Conservation (phyloP, 257 asterid species). For the Nicotiana tomentosiformis region DNA sequence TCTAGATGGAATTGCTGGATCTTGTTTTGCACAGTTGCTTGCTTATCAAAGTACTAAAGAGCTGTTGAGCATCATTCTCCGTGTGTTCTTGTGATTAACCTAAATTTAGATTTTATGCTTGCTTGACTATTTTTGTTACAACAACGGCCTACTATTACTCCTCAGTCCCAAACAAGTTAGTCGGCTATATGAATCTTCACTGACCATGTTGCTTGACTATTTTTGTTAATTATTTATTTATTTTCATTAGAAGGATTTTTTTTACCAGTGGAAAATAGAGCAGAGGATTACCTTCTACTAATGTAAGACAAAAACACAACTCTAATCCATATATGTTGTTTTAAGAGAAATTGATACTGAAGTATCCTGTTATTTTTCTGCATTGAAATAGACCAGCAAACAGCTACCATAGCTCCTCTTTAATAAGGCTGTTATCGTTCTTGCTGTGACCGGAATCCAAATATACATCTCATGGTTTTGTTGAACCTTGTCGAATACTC, state of each 20-base stretch:
- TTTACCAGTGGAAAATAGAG: not conserved
- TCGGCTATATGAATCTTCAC: no score
- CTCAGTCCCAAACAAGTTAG: no score
- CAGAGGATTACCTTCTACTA: not conserved
- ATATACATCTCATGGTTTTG: not conserved
- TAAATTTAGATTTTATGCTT: not conserved
- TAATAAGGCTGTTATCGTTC: not conserved
- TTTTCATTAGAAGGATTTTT: not conserved
- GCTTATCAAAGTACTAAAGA: not conserved
- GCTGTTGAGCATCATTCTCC: not conserved
- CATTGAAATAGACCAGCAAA: not conserved
- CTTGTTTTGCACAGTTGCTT: not conserved
- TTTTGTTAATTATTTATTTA: not conserved
- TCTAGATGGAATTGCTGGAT: not conserved
- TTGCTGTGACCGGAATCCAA: not conserved
- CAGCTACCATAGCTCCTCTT: not conserved
- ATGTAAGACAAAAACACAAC: not conserved
- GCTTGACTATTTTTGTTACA: not conserved
- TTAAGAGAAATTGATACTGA: not conserved
- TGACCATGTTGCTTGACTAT: no score
- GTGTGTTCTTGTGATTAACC: not conserved
- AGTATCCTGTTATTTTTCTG: not conserved
- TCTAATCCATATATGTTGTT: not conserved
- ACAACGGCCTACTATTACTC: no score
- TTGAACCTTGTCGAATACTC: not conserved